Conservation (phyloP, 1,139 yeast genomes). For the Geotrichum histeridarum region DNA sequence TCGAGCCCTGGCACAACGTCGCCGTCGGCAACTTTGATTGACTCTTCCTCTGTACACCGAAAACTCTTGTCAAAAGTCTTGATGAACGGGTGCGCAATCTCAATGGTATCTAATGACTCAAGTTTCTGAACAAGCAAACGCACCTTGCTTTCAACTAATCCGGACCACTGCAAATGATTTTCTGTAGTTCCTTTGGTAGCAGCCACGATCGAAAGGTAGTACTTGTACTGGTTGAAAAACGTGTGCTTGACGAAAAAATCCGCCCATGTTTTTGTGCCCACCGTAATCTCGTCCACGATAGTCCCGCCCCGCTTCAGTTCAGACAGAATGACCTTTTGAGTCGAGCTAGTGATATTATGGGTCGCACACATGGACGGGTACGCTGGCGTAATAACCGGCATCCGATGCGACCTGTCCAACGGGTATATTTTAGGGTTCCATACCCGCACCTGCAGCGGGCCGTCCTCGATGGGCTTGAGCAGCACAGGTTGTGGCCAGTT, state of each 20-base stretch:
- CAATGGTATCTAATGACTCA: slow-evolving; percentile 69
- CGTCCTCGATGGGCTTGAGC: slow-evolving; percentile 88
- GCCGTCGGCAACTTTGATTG: slow-evolving; percentile 50
- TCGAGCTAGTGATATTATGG: slow-evolving; percentile 84
- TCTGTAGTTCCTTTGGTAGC: slow-evolving; percentile 68
- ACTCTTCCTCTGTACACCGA: slow-evolving; percentile 49
- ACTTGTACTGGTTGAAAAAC: slow-evolving; percentile 77
- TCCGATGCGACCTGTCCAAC: slow-evolving; percentile 79
- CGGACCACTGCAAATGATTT: slow-evolving; percentile 84
- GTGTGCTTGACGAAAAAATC: slow-evolving; percentile 72
- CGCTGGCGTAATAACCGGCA: slow-evolving; percentile 99
- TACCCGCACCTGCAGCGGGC: slow-evolving; percentile 90
- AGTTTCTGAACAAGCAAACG: slow-evolving; percentile 76
- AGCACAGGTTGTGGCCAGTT: slow-evolving; percentile 98
- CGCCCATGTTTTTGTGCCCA: slow-evolving; percentile 64
- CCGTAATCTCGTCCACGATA: slow-evolving; percentile 59
- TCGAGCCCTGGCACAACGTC: slow-evolving; percentile 25
- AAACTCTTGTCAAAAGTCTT: slow-evolving; percentile 64
- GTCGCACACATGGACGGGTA: slow-evolving; percentile 99
- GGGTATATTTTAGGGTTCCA: slow-evolving; percentile 95
- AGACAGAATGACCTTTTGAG: slow-evolving; percentile 68
- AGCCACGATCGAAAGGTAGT: slow-evolving; percentile 77
- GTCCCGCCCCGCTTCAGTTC: slow-evolving; percentile 74
- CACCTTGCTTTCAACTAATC: slow-evolving; percentile 87
- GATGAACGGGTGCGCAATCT: slow-evolving; percentile 83